A percentile compares a stretch with the other conserved stretches of the same genome.
Evolutionary conservation across 1,284 basidiomycete genomes (phyloP).

Genomic region (Cryptococcus floricola): DNA sequence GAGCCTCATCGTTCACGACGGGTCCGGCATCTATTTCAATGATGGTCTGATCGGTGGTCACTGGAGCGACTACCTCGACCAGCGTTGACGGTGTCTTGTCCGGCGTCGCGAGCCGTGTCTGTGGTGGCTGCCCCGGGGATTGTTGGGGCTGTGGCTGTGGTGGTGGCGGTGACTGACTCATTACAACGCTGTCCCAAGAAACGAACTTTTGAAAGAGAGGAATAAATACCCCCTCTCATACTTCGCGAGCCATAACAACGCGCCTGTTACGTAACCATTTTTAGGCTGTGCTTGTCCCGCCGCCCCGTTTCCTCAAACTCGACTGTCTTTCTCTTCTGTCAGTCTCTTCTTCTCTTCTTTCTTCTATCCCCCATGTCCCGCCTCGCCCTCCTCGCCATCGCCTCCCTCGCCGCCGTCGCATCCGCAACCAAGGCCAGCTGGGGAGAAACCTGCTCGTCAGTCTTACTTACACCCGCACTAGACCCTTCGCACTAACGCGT

Average conservation of each 20-base stretch:
- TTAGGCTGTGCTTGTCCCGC: background rate
- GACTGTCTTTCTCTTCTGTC: background rate
- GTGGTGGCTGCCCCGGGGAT: background rate
- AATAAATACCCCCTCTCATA: background rate
- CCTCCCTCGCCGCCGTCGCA: background rate
- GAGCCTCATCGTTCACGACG: background rate
- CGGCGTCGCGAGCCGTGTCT: background rate
- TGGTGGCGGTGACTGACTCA: no score
- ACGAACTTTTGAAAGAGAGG: background rate
- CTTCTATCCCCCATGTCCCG: background rate
- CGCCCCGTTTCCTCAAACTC: background rate
- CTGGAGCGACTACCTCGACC: no score
- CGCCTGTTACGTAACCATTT: background rate
- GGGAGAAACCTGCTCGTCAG: slow-evolving; percentile 35
- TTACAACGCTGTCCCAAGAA: background rate
- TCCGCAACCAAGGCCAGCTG: slow-evolving; percentile 17
- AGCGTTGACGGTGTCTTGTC: background rate
- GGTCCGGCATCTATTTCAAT: background rate
- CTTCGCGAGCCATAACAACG: background rate
- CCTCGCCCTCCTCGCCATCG: background rate
- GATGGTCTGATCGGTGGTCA: no score
- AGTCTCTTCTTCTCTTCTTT: background rate
- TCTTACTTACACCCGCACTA: background rate
- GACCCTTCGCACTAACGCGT: background rate
- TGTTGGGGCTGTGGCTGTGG: background rate